A percentile compares a stretch with the other conserved stretches of the same genome.
Conservation (phyloP, 106 monocot genomes). For the Xerophyta viscosa region DNA sequence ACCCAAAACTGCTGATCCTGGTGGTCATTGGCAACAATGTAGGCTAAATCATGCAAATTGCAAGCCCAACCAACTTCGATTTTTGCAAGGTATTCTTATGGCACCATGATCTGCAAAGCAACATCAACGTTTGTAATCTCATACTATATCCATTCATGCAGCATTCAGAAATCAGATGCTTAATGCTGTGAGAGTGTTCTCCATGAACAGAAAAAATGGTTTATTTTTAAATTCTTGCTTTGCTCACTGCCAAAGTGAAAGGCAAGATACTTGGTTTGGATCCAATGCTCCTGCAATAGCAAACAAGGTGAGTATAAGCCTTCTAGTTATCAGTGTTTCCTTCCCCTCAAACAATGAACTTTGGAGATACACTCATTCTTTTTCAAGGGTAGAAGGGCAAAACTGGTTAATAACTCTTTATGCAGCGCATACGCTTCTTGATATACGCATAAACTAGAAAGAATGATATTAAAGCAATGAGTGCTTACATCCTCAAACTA, state of each 20-base stretch:
- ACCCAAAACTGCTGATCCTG: constrained; percentile 39
- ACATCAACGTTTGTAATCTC: too few relatives aligned
- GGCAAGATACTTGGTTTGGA: constrained; percentile 49
- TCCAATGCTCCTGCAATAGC: constrained; percentile 31
- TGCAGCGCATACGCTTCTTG: too few relatives aligned
- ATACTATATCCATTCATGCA: not conserved
- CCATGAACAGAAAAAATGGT: constrained; percentile 32
- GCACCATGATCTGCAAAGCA: too few relatives aligned
- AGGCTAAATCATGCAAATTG: constrained; percentile 42
- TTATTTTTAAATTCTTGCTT: constrained; percentile 73
- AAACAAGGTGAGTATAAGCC: constrained; percentile 37
- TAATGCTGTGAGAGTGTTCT: constrained; percentile 22
- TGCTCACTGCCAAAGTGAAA: constrained; percentile 64
- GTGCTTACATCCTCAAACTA: too few relatives aligned
- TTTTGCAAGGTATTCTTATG: constrained; percentile 59
- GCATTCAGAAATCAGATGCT: constrained; percentile 35
- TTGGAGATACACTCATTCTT: too few relatives aligned
- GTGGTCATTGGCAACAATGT: constrained; percentile 51
- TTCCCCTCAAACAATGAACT: too few relatives aligned
- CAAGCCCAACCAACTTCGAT: constrained; percentile 37
- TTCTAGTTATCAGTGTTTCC: too few relatives aligned
- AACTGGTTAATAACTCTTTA: too few relatives aligned
- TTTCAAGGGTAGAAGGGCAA: too few relatives aligned
- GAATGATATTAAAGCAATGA: too few relatives aligned
- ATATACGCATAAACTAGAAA: too few relatives aligned